Base-by-base conservation (phyloP, 2,329 filamentous ascomycete species). In the Botrytis hyacinthi region DNA sequence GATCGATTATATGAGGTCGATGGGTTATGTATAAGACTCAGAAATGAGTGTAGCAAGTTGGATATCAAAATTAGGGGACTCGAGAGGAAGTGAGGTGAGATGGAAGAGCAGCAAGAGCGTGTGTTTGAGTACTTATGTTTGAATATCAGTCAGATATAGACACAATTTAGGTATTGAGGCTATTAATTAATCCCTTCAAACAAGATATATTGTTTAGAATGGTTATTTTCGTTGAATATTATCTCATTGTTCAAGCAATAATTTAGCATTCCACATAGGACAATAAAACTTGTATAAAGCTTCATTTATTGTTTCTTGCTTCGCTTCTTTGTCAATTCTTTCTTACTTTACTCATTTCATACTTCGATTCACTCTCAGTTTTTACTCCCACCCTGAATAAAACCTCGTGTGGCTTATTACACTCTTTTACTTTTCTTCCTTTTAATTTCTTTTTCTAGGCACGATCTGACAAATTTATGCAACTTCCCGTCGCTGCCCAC, bases 1-100 rank as follows among this genome's bases (percentile, higher is more conserved):
- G 32, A 57, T 22, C 20, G 65, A n/a, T 42, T 68, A 42, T 20
- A 68, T 54, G 35, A 54, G 26, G 35, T 68, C 10, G 65, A 68
- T 42, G 65, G 65, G 16, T 57, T 68, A 32, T 68, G 65, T 35
- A 57, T 57, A 8, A 68, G 65, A 29, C 65, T 68, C 35, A 42
- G 48, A 26, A 68, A 37, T 16, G 35, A 54, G 48, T 68, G 65
- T 32, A n/a, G 46, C 32, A 54, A 68, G 32, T 4, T 68, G 32
- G 65, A 68, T 18, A 68, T 12, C 40, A 42, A 57, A 14, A 57
- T 42, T 6, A 40, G 16, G 9, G 35, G 35, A 35, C 46, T 68
- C 9, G 35, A 68, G 37, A 29, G 10, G 14, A 14, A 42, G 29
- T 12, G 10, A n/a, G 9, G 22, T 42, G 18, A 14, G 26, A 29